phyloP scores from a whole-genome alignment of 176 grass and related monocot species.

The Otatea glauca region DNA sequence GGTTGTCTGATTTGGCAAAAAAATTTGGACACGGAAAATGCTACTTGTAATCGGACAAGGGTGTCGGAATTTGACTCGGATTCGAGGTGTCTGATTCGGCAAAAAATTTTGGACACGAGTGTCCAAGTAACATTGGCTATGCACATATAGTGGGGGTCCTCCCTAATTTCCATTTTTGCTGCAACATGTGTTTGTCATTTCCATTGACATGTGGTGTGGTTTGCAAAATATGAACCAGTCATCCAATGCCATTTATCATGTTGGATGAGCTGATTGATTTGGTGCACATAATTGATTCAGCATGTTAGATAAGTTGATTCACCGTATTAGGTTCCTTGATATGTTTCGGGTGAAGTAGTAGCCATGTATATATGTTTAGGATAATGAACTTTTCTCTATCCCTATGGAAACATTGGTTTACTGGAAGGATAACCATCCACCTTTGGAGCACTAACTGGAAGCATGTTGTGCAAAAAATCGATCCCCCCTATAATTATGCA shows the following conservation, averaged over 20 bases:
- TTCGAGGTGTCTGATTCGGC: too few relatives aligned
- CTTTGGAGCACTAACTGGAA: neutral
- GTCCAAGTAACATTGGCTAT: neutral
- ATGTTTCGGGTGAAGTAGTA: neutral
- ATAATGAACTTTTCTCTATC: neutral
- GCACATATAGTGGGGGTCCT: neutral
- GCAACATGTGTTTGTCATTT: neutral
- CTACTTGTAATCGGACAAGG: too few relatives aligned
- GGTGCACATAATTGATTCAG: neutral
- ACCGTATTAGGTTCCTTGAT: neutral
- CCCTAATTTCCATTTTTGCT: neutral
- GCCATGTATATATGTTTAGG: neutral
- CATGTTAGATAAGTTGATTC: neutral
- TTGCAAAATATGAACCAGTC: neutral
- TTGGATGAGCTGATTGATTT: neutral
- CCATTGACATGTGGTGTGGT: neutral
- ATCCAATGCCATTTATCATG: neutral
- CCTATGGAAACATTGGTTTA: constrained; percentile 3
- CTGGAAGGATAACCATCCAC: neutral
- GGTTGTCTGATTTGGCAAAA: too few relatives aligned
- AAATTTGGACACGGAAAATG: too few relatives aligned
- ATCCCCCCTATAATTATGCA: neutral
- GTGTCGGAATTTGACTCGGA: too few relatives aligned
- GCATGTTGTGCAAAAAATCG: neutral
- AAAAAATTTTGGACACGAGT: too few relatives aligned